These are phyloP conservation scores for Deinandra increscens DNA, from an alignment of 129 eudicot species.

Conservation along the genomic window DNA sequence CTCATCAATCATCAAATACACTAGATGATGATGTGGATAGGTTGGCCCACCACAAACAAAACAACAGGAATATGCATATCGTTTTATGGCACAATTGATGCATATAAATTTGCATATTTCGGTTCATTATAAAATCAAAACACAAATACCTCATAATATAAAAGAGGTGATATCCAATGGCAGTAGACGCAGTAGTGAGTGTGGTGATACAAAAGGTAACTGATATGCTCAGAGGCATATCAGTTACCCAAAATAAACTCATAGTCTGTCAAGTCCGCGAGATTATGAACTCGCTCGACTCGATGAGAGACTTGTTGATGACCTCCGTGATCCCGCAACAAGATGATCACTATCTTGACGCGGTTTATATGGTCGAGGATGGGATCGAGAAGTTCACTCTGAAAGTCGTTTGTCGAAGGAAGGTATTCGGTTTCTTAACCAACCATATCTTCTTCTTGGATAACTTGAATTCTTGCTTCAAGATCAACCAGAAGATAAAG, in stretches of 20 bases:
- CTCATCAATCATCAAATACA: neutral
- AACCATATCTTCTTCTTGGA: slow-evolving; percentile 33
- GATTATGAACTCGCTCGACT: slow-evolving; percentile 31
- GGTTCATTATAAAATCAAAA: slow-evolving; percentile 9
- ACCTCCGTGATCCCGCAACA: neutral
- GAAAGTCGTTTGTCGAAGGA: slow-evolving; percentile 30
- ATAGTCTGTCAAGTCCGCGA: slow-evolving; percentile 30
- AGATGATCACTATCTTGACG: slow-evolving; percentile 18
- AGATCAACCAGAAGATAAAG: slow-evolving; percentile 35
- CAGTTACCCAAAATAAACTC: slow-evolving; percentile 28
- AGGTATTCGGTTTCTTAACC: slow-evolving; percentile 35
- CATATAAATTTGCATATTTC: neutral
- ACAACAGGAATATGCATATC: neutral
- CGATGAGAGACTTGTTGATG: slow-evolving; percentile 20
- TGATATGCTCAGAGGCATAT: slow-evolving; percentile 33
- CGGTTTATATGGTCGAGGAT: slow-evolving; percentile 43
- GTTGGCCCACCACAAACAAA: neutral
- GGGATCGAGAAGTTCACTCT: slow-evolving; percentile 35
- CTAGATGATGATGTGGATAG: neutral
- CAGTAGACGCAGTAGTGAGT: slow-evolving; percentile 33
- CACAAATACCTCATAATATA: neutral
- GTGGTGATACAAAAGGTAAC: slow-evolving; percentile 42
- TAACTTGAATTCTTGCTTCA: slow-evolving; percentile 35
- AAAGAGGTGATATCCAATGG: slow-evolving; percentile 29
- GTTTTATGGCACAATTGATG: neutral